Percentiles rank a stretch among this genome's conserved stretches.
Conservation (phyloP, 139 green algal species). For the Gonium pectorale region DNA sequence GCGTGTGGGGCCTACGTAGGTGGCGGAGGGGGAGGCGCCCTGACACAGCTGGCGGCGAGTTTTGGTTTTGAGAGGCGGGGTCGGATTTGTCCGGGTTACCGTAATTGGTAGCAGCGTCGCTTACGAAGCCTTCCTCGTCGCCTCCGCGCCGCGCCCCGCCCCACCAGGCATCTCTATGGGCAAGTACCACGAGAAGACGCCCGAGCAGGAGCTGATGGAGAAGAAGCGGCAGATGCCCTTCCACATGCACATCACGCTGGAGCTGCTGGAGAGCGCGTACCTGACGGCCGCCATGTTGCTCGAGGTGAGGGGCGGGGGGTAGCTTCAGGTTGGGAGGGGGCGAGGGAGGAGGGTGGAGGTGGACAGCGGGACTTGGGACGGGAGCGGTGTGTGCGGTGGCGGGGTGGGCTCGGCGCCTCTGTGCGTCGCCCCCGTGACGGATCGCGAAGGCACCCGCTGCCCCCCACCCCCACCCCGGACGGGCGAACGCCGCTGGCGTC, state of each 20-base stretch:
- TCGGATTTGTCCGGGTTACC: too few relatives aligned
- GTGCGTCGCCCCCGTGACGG: too few relatives aligned
- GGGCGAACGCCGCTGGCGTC: too few relatives aligned
- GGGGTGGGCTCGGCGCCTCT: too few relatives aligned
- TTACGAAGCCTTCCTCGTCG: background rate
- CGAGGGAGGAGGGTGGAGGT: background rate
- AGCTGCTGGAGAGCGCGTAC: slow-evolving; percentile 95
- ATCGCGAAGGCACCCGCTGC: too few relatives aligned
- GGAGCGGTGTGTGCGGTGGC: background rate
- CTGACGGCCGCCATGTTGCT: slow-evolving; percentile 96
- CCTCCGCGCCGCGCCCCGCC: background rate
- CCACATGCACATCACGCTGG: slow-evolving; percentile 99
- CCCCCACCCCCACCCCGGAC: too few relatives aligned
- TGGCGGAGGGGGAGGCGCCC: too few relatives aligned
- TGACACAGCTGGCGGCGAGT: too few relatives aligned
- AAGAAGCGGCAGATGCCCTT: slow-evolving; percentile 97
- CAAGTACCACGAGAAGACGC: slow-evolving; percentile 86
- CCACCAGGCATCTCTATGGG: slow-evolving; percentile 80
- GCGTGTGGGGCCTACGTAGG: too few relatives aligned
- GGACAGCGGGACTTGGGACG: background rate
- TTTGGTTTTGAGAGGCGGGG: too few relatives aligned
- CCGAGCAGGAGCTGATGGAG: slow-evolving; percentile 97
- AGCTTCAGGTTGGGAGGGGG: background rate
- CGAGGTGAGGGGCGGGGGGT: slow-evolving; percentile 69
- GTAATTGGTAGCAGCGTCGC: too few relatives aligned